A percentile compares a stretch with the other conserved stretches of the same genome.
These are phyloP conservation scores for Rhodofomes roseus DNA, from an alignment of 1,284 basidiomycete genomes.

Conservation along the genomic window DNA sequence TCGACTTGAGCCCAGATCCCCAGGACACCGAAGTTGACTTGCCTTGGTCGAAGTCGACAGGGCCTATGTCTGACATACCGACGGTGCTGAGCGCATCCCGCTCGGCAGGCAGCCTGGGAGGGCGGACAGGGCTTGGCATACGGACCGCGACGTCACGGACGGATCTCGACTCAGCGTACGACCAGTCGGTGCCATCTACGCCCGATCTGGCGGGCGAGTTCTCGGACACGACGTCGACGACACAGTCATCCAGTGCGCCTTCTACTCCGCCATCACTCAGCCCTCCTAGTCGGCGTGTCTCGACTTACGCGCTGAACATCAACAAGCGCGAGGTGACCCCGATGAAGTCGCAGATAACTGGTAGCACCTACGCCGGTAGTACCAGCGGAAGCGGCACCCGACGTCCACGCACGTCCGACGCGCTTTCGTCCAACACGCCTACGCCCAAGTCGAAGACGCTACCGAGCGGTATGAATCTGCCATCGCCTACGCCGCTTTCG, in stretches of 20 bases:
- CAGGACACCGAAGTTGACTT: conserved; percentile 10
- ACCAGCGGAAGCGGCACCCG: not conserved
- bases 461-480: conserved; percentile 17
- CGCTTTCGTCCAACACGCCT: conserved; percentile 15
- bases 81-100: not conserved
- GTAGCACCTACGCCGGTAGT: not conserved
- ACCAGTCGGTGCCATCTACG: conserved; percentile 39
- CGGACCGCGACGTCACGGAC: conserved; percentile 13
- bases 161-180: conserved; percentile 22
- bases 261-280: conserved; percentile 50
- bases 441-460: conserved; percentile 21
- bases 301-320: not conserved
- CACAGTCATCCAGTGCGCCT: conserved; percentile 46
- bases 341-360: not conserved
- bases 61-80: conserved; percentile 21
- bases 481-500: conserved; percentile 19
- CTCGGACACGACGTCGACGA: conserved; percentile 46
- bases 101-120: not conserved
- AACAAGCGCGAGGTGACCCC: not conserved
- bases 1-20: conserved; percentile 21
- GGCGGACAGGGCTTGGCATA: conserved; percentile 10
- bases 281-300: conserved; percentile 23
- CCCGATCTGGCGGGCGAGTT: conserved; percentile 61
- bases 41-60: conserved; percentile 10
- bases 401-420: conserved; percentile 1